phyloP scores from a whole-genome alignment of 192 early-diverging fungal species.

The Podila clonocystis region DNA sequence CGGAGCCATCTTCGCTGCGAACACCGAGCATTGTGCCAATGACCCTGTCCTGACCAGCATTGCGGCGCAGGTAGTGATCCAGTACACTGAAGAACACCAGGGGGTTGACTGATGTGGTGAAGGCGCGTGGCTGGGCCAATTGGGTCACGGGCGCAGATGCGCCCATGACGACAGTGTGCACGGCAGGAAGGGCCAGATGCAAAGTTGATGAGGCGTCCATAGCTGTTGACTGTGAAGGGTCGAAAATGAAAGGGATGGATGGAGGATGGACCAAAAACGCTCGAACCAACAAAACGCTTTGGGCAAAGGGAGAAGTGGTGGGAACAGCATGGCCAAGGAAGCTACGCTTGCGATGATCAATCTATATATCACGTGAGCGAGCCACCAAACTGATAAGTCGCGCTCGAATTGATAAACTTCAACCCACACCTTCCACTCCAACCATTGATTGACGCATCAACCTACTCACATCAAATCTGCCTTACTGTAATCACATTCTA shows the following conservation, averaged over 20 bases:
- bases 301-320: too few species aligned
- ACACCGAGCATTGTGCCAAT: slow-evolving; percentile 93
- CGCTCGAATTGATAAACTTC: too few species aligned
- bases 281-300: too few species aligned
- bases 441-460: too few species aligned
- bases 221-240: slow-evolving; percentile 8
- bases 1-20: slow-evolving; percentile 85
- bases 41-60: slow-evolving; percentile 83
- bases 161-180: slow-evolving; percentile 35
- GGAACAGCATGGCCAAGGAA: too few species aligned
- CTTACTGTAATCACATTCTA: too few species aligned
- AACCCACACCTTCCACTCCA: too few species aligned
- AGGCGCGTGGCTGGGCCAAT: slow-evolving; percentile 57
- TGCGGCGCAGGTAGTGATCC: slow-evolving; percentile 90
- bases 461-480: too few species aligned
- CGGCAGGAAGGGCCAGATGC: slow-evolving; percentile 50
- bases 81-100: slow-evolving; percentile 92
- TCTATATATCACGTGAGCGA: too few species aligned
- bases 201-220: slow-evolving; percentile 50
- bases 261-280: neutral
- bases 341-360: too few species aligned
- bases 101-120: slow-evolving; percentile 75
- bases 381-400: too few species aligned
- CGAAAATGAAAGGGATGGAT: neutral
- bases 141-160: slow-evolving; percentile 29